phyloP scores from a whole-genome alignment of 345 rosid species.

The Moringa oleifera region DNA sequence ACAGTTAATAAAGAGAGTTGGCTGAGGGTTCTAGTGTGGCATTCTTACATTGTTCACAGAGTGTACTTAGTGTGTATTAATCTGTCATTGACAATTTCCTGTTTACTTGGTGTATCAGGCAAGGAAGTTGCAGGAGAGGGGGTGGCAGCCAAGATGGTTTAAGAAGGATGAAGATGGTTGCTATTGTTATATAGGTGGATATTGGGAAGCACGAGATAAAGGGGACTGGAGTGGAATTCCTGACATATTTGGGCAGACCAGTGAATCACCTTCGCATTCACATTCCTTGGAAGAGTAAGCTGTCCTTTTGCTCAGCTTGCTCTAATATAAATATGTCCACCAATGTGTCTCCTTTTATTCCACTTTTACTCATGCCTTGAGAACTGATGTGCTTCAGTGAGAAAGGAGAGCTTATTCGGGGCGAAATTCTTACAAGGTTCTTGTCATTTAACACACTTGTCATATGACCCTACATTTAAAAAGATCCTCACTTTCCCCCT shows the following conservation, averaged over 20 bases:
- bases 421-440: no score
- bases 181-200: slow-evolving; percentile 75
- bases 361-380: no score
- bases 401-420: no score
- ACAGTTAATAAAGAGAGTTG: neutral
- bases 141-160: slow-evolving; percentile 99
- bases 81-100: neutral
- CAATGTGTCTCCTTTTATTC: neutral
- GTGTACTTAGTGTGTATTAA: slow-evolving; percentile 4
- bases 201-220: slow-evolving; percentile 88
- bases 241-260: slow-evolving; percentile 69
- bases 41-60: neutral
- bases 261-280: slow-evolving; percentile 28
- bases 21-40: neutral
- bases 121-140: slow-evolving; percentile 93
- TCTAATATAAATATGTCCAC: neutral
- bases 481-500: no score
- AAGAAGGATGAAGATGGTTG: slow-evolving; percentile 78
- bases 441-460: no score
- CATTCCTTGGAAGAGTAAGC: slow-evolving; percentile 28
- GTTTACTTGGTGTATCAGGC: slow-evolving; percentile 44
- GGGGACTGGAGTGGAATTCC: slow-evolving; percentile 64
- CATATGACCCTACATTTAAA: no score
- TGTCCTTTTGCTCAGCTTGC: slow-evolving; percentile 2
- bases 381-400: no score